phyloP scores from a whole-genome alignment of 768 basidiomycete genomes.

The Lactarius evosmus region DNA sequence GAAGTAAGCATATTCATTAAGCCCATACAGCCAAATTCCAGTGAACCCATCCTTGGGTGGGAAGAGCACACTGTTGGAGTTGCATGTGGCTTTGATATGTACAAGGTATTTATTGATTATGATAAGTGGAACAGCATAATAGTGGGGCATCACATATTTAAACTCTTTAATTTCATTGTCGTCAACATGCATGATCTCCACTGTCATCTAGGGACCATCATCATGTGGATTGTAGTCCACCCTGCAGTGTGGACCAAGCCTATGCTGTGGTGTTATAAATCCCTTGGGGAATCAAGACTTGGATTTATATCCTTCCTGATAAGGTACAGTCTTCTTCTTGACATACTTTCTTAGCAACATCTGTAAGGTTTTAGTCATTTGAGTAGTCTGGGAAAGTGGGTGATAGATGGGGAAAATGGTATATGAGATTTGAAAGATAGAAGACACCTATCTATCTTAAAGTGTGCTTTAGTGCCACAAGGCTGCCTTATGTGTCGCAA shows the following conservation, averaged over 20 bases:
- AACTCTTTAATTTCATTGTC: not conserved
- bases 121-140: slow-evolving; percentile 22
- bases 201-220: slow-evolving; percentile 12
- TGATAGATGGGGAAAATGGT: too few relatives aligned
- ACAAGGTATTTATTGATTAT: slow-evolving; percentile 18
- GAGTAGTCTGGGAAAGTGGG: too few relatives aligned
- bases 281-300: not conserved
- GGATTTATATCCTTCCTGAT: not conserved
- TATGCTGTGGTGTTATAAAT: not conserved
- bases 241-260: slow-evolving; percentile 5
- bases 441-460: too few relatives aligned
- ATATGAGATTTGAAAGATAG: too few relatives aligned
- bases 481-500: slow-evolving; percentile 18
- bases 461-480: not conserved
- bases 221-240: not conserved
- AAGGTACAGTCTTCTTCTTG: not conserved
- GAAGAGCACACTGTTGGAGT: slow-evolving; percentile 2
- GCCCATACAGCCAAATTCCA: not conserved
- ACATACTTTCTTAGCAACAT: not conserved
- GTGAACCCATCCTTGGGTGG: not conserved
- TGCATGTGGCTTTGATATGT: slow-evolving; percentile 17
- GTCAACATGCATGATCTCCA: slow-evolving; percentile 11
- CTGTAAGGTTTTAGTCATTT: not conserved
- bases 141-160: slow-evolving; percentile 15
- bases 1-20: slow-evolving; percentile 14